A percentile compares a stretch with the other conserved stretches of the same genome.
phyloP scores from a whole-genome alignment of 495 filamentous ascomycete species.

The Parathielavia appendiculata region DNA sequence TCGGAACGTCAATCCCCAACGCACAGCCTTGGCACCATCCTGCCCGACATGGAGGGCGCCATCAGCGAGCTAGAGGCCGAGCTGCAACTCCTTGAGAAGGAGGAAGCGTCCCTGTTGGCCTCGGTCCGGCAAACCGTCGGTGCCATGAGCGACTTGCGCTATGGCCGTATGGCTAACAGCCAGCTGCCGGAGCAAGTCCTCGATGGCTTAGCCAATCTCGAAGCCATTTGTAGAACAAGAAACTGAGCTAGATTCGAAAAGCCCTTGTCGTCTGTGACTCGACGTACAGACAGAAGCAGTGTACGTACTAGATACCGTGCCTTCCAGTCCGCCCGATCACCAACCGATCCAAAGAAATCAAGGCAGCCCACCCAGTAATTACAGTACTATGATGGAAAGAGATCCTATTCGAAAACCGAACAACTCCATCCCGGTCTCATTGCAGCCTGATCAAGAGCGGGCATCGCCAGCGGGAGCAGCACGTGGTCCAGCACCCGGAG shows the following conservation, averaged over 20 bases:
- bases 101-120: slow-evolving; percentile 56
- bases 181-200: slow-evolving; percentile 56
- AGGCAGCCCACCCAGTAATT: slow-evolving; percentile 6
- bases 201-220: slow-evolving; percentile 57
- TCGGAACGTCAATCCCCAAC: slow-evolving; percentile 38
- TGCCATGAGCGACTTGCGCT: slow-evolving; percentile 75
- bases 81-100: slow-evolving; percentile 55
- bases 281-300: background rate
- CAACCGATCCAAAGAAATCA: slow-evolving; percentile 3
- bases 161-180: slow-evolving; percentile 64
- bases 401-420: background rate
- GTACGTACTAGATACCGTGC: slow-evolving; percentile 1
- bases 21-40: slow-evolving; percentile 60
- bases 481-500: slow-evolving; percentile 24
- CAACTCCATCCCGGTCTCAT: background rate
- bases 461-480: slow-evolving; percentile 22
- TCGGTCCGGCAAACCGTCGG: slow-evolving; percentile 60
- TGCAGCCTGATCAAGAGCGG: slow-evolving; percentile 17
- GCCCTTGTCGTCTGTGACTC: background rate
- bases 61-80: slow-evolving; percentile 61
- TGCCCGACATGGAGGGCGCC: slow-evolving; percentile 63
- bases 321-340: background rate
- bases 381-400: slow-evolving; percentile 15
- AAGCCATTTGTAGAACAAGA: slow-evolving; percentile 55
- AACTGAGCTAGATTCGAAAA: slow-evolving; percentile 27